Base-by-base conservation (phyloP, 495 filamentous ascomycete species). In the Stereocaulon alpinum region DNA sequence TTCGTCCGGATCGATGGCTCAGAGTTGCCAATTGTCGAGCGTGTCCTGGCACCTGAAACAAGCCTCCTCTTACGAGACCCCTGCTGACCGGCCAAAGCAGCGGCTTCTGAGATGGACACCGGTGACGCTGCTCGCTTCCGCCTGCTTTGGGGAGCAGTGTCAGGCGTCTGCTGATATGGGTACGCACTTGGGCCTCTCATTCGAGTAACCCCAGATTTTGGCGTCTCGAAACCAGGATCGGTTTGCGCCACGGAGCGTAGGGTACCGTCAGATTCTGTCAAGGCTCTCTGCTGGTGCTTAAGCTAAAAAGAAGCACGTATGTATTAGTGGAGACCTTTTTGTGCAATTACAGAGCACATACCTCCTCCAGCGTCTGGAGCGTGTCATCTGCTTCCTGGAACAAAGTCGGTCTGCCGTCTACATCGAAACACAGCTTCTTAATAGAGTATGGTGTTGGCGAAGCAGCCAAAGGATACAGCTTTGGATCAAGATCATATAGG, bases 391-490 rank as follows among this genome's bases (percentile, higher is more conserved):
- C 83, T 60, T 91, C 86, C 30, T 82, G 77, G 59, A 87, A 86
- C 22, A 79, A 73, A 63, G 86, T 83, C 9, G 83, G 72, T 58
- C 78, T 75, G 40, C 80, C 82, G 24, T 84, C 83, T 18, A 90
- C 70, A 53, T 86, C 82, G 64, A 94, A 91, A 49, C 77, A 82
- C 63, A 96, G 77, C 18, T 80, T 82, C 61, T 81, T 83, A 41
- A 98, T 71, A 43, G 83, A 82, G 15, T 79, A 76, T 15, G 93
- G 93, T 5, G 92, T 95, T 0, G 87, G 85, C 22, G 84, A 81
- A 44, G 78, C 75, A 49, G 93, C 94, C 40, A 99, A 77, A 51
- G 94, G 94, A 70, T 91, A 99, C 62, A 88, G 79, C 67, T 95
- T 92, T 10, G 87, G 77, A 71, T 97, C 92, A 50, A 95, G 82